Evolutionary conservation across 805 yeast species (phyloP).

Genomic region (Kuraishia piskuri): DNA sequence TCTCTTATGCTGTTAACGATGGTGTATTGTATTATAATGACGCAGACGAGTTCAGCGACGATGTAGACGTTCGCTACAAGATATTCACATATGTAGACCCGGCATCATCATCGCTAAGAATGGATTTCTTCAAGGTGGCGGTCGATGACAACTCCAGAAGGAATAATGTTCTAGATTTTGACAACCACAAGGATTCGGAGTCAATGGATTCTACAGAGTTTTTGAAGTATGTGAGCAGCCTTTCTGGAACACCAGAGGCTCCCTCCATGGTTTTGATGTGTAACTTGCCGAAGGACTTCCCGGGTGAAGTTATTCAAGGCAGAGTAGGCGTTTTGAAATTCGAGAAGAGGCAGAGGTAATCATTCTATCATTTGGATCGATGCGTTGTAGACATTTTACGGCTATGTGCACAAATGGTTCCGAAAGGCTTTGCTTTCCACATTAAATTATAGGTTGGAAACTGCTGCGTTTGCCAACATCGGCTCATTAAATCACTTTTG

Average conservation of each 20-base stretch:
- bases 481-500: too few relatives aligned
- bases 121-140: not conserved
- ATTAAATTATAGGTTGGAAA: not conserved
- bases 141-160: not conserved
- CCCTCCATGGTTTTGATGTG: not conserved
- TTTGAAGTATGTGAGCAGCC: not conserved
- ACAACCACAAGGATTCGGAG: not conserved
- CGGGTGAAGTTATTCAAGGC: not conserved
- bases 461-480: too few relatives aligned
- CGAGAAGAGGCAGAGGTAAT: not conserved
- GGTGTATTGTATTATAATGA: constrained; percentile 1
- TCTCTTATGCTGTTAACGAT: not conserved
- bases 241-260: not conserved
- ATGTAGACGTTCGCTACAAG: not conserved
- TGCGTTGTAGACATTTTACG: not conserved
- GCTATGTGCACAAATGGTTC: not conserved
- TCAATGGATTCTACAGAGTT: not conserved
- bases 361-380: not conserved
- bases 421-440: not conserved
- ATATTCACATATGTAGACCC: not conserved
- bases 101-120: not conserved
- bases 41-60: not conserved
- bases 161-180: not conserved
- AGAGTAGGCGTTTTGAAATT: not conserved
- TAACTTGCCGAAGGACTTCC: not conserved